Evolutionary conservation across 2,329 filamentous ascomycete species (phyloP), one percentile per base, ranked within the genome.

Genomic region (Hysterium pulicare): DNA sequence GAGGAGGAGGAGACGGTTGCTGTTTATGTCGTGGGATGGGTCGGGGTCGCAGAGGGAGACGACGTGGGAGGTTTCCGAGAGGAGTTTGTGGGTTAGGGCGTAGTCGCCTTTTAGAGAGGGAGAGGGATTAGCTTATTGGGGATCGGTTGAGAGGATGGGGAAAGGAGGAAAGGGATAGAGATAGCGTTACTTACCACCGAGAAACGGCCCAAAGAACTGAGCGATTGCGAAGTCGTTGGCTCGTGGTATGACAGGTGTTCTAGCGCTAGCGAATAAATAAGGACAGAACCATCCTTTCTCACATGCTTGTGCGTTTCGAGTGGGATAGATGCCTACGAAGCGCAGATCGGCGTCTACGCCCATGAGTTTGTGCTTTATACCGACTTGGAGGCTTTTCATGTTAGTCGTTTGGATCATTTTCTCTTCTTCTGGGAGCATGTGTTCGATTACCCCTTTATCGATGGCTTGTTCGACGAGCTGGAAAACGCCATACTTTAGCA

Each of bases 351-450:
- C 65, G 38, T 68, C 60, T 3, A 68, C 63, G 33, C 64, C 64
- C 63, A 70, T 68, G 34, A 69, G 51, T 21, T 68, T 69, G 38
- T 69, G 67, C 46, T 66, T 66, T 43, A 68, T 61, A 31, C 58
- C 53, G 10, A 67, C 58, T 36, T 66, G 63, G 34, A 68, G 28
- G 28, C 58, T 66, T 49, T 62, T 67, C 16, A 67, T 59, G 30
- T 55, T 57, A 1, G 57, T 62, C 4, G 64, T 68, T 16, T 52
- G 47, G 19, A 67, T 48, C 57, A 68, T 67, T 46, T 64, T 67
- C 45, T 66, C 62, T 42, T 68, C 64, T 37, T 68, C 65, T 1
- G 65, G 65, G 22, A 67, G 45, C 47, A 68, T 56, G 34, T 66
- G 62, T 47, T 68, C 63, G 3, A 68, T 34, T 16, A 67, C 50